These are phyloP conservation scores for Sporisorium sorghi DNA, from an alignment of 1,284 basidiomycete genomes.

Conservation along the genomic window DNA sequence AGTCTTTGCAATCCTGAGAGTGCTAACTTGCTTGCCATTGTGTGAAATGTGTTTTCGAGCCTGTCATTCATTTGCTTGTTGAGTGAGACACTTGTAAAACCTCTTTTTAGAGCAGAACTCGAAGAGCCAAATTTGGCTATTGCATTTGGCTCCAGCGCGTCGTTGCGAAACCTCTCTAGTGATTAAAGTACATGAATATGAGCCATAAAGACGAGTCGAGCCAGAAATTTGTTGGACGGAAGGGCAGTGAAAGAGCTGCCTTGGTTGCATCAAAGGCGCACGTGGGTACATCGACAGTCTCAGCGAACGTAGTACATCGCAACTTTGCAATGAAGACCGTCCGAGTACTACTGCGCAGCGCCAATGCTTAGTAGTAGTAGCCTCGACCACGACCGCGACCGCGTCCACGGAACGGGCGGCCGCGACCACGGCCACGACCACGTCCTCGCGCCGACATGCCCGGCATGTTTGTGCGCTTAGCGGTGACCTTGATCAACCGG, in stretches of 20 bases:
- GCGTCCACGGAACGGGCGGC: slow-evolving; percentile 54
- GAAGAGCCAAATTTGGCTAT: no score
- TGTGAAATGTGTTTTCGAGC: no score
- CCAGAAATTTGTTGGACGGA: not conserved
- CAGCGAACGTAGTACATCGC: no score
- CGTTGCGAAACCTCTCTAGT: no score
- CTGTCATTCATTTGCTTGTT: no score
- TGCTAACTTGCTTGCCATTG: no score
- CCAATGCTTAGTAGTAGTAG: slow-evolving; percentile 33
- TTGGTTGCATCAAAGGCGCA: not conserved
- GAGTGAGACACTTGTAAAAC: no score
- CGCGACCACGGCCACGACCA: slow-evolving; percentile 63
- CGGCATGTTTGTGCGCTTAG: slow-evolving; percentile 68
- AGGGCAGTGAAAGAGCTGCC: not conserved
- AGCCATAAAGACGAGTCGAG: not conserved
- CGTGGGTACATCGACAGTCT: no score
- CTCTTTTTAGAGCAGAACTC: no score
- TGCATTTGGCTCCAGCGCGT: no score
- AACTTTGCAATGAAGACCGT: no score
- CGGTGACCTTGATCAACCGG: slow-evolving; percentile 80
- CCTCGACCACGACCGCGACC: slow-evolving; percentile 59
- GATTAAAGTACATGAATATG: slow-evolving; percentile 21
- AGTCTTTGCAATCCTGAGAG: no score
- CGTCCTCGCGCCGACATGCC: slow-evolving; percentile 60
- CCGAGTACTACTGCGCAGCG: not conserved